These are phyloP conservation scores for Sindora glabra DNA, from an alignment of 306 rosid species.

Conservation along the genomic window DNA sequence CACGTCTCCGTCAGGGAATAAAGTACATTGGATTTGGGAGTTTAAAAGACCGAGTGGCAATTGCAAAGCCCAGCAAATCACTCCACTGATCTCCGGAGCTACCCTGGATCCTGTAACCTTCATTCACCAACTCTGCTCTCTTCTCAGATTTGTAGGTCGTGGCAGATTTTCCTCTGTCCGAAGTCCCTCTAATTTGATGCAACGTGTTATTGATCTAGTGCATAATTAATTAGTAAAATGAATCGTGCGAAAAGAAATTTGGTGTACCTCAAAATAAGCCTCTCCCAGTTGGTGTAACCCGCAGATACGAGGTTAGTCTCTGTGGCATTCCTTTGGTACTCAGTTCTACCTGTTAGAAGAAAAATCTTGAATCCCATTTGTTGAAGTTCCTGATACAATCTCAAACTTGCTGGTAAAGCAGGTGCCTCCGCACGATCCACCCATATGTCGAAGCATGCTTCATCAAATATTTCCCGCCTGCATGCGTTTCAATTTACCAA, in stretches of 20 bases:
- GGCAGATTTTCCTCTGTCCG: conserved; percentile 65
- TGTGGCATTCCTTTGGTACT: conserved; percentile 55
- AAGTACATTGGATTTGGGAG: conserved; percentile 90
- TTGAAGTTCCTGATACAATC: conserved; percentile 37
- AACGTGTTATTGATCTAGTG: background rate
- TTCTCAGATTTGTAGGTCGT: conserved; percentile 65
- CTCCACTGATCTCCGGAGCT: conserved; percentile 95
- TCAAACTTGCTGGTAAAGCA: conserved; percentile 57
- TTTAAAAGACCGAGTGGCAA: conserved; percentile 62
- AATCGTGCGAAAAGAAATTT: no score
- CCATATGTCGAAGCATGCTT: conserved; percentile 55
- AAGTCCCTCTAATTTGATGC: conserved; percentile 41
- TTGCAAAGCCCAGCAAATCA: conserved; percentile 66
- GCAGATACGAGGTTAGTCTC: conserved; percentile 46
- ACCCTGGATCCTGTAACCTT: conserved; percentile 72
- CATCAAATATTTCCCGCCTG: conserved; percentile 50
- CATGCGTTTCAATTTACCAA: conserved; percentile 7
- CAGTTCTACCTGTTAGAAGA: conserved; percentile 69
- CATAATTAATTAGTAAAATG: no score
- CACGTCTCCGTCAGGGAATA: conserved; percentile 26
- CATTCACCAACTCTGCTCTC: conserved; percentile 48
- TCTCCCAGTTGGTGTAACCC: conserved; percentile 64
- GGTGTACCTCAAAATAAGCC: conserved; percentile 68
- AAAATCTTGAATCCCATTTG: conserved; percentile 54
- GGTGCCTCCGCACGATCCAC: conserved; percentile 64